These are phyloP conservation scores for Albugo candida DNA, from an alignment of 352 stramenopile genomes.

Conservation along the genomic window DNA sequence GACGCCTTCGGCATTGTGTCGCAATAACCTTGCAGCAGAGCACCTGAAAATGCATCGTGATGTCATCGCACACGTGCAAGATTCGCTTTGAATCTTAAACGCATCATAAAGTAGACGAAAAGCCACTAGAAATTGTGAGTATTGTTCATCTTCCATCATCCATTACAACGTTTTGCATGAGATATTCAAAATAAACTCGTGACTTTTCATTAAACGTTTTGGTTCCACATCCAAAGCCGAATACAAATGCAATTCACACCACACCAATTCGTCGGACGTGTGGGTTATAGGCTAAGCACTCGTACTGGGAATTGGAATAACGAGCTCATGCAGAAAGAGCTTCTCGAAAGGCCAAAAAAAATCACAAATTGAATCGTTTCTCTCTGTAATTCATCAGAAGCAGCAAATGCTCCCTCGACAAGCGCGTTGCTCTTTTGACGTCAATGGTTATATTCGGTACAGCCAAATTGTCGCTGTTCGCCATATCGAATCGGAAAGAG, in stretches of 20 bases:
- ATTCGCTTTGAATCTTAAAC: slow-evolving; percentile 72
- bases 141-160: no score
- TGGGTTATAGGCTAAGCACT: slow-evolving; percentile 52
- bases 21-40: slow-evolving; percentile 57
- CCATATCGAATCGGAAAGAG: slow-evolving; percentile 25
- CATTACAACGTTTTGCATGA: no score
- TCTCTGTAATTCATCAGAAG: slow-evolving; percentile 64
- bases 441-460: slow-evolving; percentile 17
- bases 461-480: slow-evolving; percentile 35
- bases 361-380: slow-evolving; percentile 58
- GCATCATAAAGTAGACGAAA: slow-evolving; percentile 86
- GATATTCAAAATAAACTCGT: no score
- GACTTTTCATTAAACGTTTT: no score
- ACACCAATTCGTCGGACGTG: slow-evolving; percentile 70
- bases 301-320: slow-evolving; percentile 83
- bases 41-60: slow-evolving; percentile 58
- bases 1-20: slow-evolving; percentile 28
- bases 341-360: slow-evolving; percentile 70
- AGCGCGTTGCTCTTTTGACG: slow-evolving; percentile 29
- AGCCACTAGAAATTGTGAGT: no score
- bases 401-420: slow-evolving; percentile 50
- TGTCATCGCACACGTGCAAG: slow-evolving; percentile 64
- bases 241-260: slow-evolving; percentile 79
- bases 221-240: no score
- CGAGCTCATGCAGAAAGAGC: slow-evolving; percentile 79